phyloP scores from a whole-genome alignment of 495 filamentous ascomycete genomes.

The Penicillium robsamsonii region DNA sequence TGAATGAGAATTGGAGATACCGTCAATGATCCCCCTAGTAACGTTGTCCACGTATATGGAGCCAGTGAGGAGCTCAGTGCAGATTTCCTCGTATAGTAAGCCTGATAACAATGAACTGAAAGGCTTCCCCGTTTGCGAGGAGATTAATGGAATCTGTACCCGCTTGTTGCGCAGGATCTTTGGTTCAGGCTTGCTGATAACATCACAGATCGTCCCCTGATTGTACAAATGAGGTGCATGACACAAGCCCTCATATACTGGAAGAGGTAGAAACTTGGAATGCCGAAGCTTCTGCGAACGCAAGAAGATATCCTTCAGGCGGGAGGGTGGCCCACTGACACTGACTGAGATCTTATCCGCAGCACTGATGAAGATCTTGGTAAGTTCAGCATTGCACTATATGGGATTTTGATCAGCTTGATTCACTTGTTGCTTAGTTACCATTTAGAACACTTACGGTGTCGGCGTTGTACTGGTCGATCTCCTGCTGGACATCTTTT shows the following conservation, averaged over 20 bases:
- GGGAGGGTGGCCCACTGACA: conserved; percentile 44
- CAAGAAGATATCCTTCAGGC: conserved; percentile 33
- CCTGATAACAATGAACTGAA: no score
- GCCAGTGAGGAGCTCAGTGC: conserved; percentile 33
- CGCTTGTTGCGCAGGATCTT: no score
- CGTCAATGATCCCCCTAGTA: conserved; percentile 12
- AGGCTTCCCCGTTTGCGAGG: no score
- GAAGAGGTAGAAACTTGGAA: conserved; percentile 30
- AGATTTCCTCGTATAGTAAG: conserved; percentile 28
- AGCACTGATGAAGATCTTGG: conserved; percentile 43
- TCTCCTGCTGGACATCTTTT: conserved; percentile 35
- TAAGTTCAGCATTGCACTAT: conserved; percentile 11
- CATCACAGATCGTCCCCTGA: conserved; percentile 14
- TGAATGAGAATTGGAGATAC: background rate
- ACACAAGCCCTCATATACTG: conserved; percentile 39
- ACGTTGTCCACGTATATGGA: conserved; percentile 30
- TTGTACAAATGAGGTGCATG: conserved; percentile 45
- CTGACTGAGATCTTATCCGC: conserved; percentile 32
- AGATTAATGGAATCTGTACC: no score
- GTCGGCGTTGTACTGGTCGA: conserved; percentile 29
- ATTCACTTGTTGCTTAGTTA: background rate
- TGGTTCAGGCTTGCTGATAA: background rate
- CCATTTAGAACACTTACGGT: conserved; percentile 1
- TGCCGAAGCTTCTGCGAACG: conserved; percentile 32
- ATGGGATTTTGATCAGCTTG: background rate